Conservation (phyloP, 768 basidiomycete species). For the Lentinula sp. region DNA sequence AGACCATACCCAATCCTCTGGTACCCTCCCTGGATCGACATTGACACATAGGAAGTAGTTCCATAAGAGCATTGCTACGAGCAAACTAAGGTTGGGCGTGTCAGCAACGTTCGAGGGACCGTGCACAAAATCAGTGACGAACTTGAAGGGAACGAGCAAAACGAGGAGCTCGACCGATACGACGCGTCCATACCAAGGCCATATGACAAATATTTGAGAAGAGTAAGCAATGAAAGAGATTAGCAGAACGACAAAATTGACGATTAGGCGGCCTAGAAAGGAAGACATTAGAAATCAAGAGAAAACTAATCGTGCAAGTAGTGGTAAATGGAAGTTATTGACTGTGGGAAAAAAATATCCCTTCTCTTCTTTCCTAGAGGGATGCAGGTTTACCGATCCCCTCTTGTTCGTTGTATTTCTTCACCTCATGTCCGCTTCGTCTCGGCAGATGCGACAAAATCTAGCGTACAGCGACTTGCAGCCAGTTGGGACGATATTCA, state of each 20-base stretch:
- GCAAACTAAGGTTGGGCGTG: constrained; percentile 38
- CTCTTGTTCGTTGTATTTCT: not conserved
- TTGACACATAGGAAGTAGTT: constrained; percentile 83
- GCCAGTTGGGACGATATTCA: constrained; percentile 19
- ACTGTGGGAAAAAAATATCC: not conserved
- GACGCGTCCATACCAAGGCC: constrained; percentile 86
- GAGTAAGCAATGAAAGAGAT: constrained; percentile 86
- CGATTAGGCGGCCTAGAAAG: constrained; percentile 55
- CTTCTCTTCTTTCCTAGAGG: not conserved
- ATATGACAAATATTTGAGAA: constrained; percentile 58
- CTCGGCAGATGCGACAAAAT: constrained; percentile 4
- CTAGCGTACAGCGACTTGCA: constrained; percentile 11
- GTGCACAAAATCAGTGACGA: constrained; percentile 20
- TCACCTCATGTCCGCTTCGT: not conserved
- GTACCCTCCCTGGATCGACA: constrained; percentile 84
- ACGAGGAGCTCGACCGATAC: constrained; percentile 68
- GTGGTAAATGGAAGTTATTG: not conserved
- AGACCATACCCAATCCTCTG: constrained; percentile 63
- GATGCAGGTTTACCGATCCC: not conserved
- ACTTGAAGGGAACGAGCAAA: constrained; percentile 92
- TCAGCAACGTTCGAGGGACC: not conserved
- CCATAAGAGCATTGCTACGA: constrained; percentile 77
- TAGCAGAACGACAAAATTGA: constrained; percentile 62
- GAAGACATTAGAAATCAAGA: constrained; percentile 24
- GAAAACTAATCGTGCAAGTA: no score